phyloP scores from a whole-genome alignment of 345 rosid species.

The Noccaea bulbosa region DNA sequence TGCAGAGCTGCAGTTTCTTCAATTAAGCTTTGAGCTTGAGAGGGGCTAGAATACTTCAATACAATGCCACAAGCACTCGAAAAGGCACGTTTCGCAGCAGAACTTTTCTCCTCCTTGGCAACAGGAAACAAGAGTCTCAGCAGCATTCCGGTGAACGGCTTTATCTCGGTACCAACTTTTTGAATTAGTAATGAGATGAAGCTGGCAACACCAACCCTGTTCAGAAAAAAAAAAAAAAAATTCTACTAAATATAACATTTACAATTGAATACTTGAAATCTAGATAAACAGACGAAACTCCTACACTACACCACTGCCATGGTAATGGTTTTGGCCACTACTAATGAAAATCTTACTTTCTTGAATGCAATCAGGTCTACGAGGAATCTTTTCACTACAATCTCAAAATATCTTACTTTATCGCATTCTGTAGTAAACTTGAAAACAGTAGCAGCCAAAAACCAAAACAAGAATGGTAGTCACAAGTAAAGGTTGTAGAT shows the following conservation, averaged over 20 bases:
- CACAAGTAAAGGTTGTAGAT: slow-evolving; percentile 8
- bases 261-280: slow-evolving; percentile 2
- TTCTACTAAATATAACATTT: slow-evolving; percentile 19
- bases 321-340: slow-evolving; percentile 16
- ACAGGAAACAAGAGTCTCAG: slow-evolving; percentile 77
- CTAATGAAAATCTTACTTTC: slow-evolving; percentile 1
- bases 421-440: slow-evolving; percentile 3
- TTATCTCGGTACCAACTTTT: slow-evolving; percentile 75
- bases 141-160: slow-evolving; percentile 71
- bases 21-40: slow-evolving; percentile 77
- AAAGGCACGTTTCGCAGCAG: slow-evolving; percentile 85
- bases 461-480: slow-evolving; percentile 2
- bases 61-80: slow-evolving; percentile 82
- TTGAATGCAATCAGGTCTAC: neutral
- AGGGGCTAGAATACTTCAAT: slow-evolving; percentile 70
- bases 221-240: slow-evolving; percentile 28
- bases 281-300: neutral
- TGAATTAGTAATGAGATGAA: slow-evolving; percentile 83
- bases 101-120: slow-evolving; percentile 81
- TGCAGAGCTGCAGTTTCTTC: slow-evolving; percentile 87
- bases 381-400: neutral
- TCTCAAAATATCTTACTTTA: slow-evolving; percentile 5
- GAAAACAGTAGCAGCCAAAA: slow-evolving; percentile 13
- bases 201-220: slow-evolving; percentile 95
- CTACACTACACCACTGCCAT: neutral